Evolutionary conservation across 2,329 filamentous ascomycete species (phyloP).

Genomic region (Trichoderma afroharzianum): DNA sequence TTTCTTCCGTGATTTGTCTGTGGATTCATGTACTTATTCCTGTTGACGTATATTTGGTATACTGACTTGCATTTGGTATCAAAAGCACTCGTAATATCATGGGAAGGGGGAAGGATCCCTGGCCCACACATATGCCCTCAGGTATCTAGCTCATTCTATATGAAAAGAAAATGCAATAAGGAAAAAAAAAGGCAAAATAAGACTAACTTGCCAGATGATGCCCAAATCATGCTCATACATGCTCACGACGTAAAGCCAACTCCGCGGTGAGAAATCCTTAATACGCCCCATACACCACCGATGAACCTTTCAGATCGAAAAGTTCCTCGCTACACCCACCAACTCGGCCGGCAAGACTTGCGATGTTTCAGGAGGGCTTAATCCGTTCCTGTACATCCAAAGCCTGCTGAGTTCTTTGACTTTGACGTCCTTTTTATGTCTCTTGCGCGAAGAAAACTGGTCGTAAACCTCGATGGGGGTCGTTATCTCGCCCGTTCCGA

Average conservation of each 20-base stretch:
- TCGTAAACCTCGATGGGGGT: slow-evolving; percentile 40
- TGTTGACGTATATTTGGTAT: neutral
- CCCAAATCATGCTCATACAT: neutral
- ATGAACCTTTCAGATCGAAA: neutral
- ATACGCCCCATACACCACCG: no score
- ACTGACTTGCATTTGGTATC: neutral
- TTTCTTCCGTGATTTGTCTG: neutral
- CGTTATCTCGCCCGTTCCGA: slow-evolving; percentile 33
- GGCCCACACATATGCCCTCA: neutral
- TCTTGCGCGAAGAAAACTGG: slow-evolving; percentile 25
- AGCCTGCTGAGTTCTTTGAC: slow-evolving; percentile 60
- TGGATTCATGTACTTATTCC: neutral
- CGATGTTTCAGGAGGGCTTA: slow-evolving; percentile 44
- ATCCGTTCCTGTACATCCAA: slow-evolving; percentile 61
- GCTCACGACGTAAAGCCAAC: neutral
- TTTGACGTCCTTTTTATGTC: slow-evolving; percentile 38
- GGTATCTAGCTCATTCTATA: neutral
- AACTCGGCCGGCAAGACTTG: slow-evolving; percentile 34
- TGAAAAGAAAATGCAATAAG: neutral
- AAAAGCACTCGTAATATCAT: neutral
- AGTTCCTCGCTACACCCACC: slow-evolving; percentile 22
- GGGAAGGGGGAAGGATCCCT: neutral
- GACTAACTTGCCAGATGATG: neutral
- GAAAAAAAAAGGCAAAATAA: neutral
- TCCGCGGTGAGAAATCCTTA: neutral